Percentiles rank a stretch among this genome's conserved stretches.
Conservation (phyloP, 306 rosid genomes). For the Inga laurina region DNA sequence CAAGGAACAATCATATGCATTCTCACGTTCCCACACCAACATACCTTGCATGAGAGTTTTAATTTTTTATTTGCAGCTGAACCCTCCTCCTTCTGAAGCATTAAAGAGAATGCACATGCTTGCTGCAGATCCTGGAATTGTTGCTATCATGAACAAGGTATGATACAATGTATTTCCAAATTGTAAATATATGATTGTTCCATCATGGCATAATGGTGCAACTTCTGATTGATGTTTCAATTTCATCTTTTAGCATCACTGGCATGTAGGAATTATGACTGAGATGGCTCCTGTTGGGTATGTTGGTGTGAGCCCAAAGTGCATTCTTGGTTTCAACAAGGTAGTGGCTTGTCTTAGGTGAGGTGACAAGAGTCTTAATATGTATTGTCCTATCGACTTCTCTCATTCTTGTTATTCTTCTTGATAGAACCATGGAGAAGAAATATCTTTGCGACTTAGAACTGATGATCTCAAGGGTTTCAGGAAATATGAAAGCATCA, state of each 20-base stretch:
- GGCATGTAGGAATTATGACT: conserved; percentile 96
- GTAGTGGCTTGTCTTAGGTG: conserved; percentile 43
- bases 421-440: conserved; percentile 83
- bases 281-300: conserved; percentile 98
- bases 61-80: conserved; percentile 60
- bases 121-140: conserved; percentile 95
- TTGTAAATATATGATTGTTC: conserved; percentile 16
- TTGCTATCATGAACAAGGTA: conserved; percentile 95
- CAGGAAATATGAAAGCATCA: conserved; percentile 82
- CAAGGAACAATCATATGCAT: too few relatives aligned
- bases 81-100: conserved; percentile 86
- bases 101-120: conserved; percentile 94
- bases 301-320: conserved; percentile 92
- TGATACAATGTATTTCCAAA: neutral
- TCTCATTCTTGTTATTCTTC: conserved; percentile 19
- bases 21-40: too few relatives aligned
- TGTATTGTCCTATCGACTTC: conserved; percentile 4
- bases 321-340: conserved; percentile 91
- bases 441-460: conserved; percentile 93
- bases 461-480: conserved; percentile 95
- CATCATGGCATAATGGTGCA: conserved; percentile 27
- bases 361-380: neutral
- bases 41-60: neutral
- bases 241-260: conserved; percentile 66
- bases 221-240: conserved; percentile 31